Evolutionary conservation across 2,329 filamentous ascomycete genomes (phyloP).

Genomic region (Epichloe coenophiala): DNA sequence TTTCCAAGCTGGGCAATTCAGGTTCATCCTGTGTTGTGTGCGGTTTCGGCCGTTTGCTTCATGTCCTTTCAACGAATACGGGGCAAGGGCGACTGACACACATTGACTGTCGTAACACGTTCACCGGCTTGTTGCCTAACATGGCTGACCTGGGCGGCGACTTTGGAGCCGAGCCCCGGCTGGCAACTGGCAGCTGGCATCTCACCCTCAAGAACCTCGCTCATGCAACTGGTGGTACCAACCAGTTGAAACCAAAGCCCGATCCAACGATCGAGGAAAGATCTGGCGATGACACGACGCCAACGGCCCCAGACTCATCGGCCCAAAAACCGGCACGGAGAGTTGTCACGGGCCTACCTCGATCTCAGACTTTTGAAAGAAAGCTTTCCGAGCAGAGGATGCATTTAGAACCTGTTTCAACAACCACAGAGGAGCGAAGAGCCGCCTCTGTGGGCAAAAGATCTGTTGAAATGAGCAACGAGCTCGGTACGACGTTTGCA

Average conservation of each 20-base stretch:
- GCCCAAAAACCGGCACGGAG: conserved; percentile 25
- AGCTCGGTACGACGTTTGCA: conserved; percentile 13
- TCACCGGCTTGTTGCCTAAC: conserved; percentile 6
- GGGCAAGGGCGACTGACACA: background rate
- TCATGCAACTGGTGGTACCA: conserved; percentile 8
- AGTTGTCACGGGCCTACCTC: conserved; percentile 67
- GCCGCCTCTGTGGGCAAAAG: conserved; percentile 52
- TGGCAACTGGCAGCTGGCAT: conserved; percentile 12
- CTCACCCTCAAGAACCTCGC: conserved; percentile 18
- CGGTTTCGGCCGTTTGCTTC: background rate
- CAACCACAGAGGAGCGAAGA: conserved; percentile 53
- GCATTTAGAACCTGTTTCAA: conserved; percentile 53
- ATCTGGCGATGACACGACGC: background rate
- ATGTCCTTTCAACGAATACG: background rate
- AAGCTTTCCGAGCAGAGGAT: conserved; percentile 71
- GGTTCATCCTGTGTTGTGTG: background rate
- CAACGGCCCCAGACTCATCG: background rate
- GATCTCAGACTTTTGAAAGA: conserved; percentile 66
- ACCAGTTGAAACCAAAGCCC: conserved; percentile 7
- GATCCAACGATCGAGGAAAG: background rate
- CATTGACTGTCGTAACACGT: background rate
- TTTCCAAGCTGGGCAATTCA: background rate
- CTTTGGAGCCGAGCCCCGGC: conserved; percentile 16
- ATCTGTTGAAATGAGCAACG: background rate
- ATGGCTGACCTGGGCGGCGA: conserved; percentile 20